Evolutionary conservation across 805 yeast species (phyloP).

Genomic region (Saccharomycopsis fodiens): DNA sequence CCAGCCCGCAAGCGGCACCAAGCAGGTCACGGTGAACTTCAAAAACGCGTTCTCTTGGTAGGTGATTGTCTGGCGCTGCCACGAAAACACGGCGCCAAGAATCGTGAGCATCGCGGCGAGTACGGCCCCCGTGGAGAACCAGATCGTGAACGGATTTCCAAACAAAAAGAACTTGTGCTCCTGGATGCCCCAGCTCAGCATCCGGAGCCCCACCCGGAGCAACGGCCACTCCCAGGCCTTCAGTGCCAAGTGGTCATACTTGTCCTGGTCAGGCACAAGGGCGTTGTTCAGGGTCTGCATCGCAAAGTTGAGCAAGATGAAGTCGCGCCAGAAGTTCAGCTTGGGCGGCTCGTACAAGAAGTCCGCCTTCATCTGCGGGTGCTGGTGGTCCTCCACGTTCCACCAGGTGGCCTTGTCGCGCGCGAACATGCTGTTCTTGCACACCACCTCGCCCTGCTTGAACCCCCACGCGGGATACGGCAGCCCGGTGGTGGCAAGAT

Average conservation of each 20-base stretch:
- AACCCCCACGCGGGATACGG: slow-evolving; percentile 78
- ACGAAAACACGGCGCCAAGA: slow-evolving; percentile 25
- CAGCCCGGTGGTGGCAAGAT: slow-evolving; percentile 65
- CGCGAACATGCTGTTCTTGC: slow-evolving; percentile 44
- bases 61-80: slow-evolving; percentile 64
- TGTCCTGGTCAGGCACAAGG: slow-evolving; percentile 66
- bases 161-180: slow-evolving; percentile 55
- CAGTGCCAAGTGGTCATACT: slow-evolving; percentile 64
- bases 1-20: slow-evolving; percentile 89
- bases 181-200: slow-evolving; percentile 63
- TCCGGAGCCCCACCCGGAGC: slow-evolving; percentile 58
- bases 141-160: slow-evolving; percentile 57
- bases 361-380: slow-evolving; percentile 36
- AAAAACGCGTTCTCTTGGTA: slow-evolving; percentile 35
- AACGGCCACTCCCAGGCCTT: slow-evolving; percentile 84
- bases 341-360: slow-evolving; percentile 35
- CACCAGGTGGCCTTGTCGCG: slow-evolving; percentile 68
- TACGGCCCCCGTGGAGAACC: slow-evolving; percentile 48
- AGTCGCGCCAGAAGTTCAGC: slow-evolving; percentile 57
- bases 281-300: slow-evolving; percentile 86
- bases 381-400: slow-evolving; percentile 68
- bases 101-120: slow-evolving; percentile 34
- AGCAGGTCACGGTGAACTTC: slow-evolving; percentile 52
- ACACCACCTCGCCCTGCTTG: slow-evolving; percentile 74
- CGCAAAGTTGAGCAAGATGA: slow-evolving; percentile 62